Base-by-base conservation (phyloP, 169 alveolate genomes). In the Eimeria praecox region DNA sequence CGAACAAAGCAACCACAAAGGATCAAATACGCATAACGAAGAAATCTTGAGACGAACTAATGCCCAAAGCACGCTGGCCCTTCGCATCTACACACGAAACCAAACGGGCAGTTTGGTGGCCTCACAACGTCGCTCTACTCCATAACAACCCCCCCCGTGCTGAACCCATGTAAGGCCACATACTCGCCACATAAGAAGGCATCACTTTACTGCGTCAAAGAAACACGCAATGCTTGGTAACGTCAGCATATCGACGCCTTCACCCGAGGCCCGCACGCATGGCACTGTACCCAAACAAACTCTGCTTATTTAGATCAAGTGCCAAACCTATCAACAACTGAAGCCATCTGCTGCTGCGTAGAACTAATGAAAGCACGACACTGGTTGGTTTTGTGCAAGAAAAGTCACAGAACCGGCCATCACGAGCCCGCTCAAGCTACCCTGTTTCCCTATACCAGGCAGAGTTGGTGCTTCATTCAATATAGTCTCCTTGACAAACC, bases 401-500 rank as follows among this genome's bases (percentile, higher is more conserved):
- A 33, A 30, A 44, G 73, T n/a, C 90, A 44, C 14, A n/a, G 46
- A 24, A 82, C 90, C 44, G 35, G 6, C 14, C 78, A n/a, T 35
- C 54, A 54, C 44, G 54, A 9, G 40, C 90, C 66, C 24, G 6
- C 40, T 18, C 44, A 10, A 52, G 49, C 90, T 9, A 27, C 20
- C 33, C 56, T 8, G 30, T 44, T 38, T 38, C 30, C 30, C n/a
- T 82, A 49, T 30, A n/a, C 33, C 90, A 9, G 33, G 71, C 16
- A 46, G 62, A 56, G 12, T 52, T 56, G 30, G 52, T 49, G 66
- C 66, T 33, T 46, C 66, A 42, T 56, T 40, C 30, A 85, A 24
- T 16, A 16, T 0, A 22, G 40, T n/a, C 66, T 35, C 80, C 52
- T 22, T 82, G 8, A 85, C 92, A 18, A 85, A 85, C 92, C 92